Conservation (phyloP, 1,139 yeast genomes). For the Saccharomyces hybrid region DNA sequence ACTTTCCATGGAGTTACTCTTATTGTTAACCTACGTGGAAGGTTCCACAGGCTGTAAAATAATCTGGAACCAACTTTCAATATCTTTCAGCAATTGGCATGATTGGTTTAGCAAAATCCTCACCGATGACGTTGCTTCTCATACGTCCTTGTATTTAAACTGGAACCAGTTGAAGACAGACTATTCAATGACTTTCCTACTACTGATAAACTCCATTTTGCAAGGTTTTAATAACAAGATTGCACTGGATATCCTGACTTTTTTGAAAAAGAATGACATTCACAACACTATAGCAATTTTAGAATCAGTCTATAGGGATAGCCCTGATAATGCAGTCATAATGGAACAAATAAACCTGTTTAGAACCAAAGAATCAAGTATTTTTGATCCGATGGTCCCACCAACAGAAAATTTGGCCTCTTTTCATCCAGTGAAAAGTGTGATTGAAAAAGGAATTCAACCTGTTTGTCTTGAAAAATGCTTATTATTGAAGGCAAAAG, state of each 20-base stretch:
- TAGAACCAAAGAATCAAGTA: background rate
- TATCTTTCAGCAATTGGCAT: background rate
- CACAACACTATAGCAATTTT: background rate
- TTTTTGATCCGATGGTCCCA: background rate
- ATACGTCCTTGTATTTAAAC: constrained; percentile 7
- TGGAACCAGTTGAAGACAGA: constrained; percentile 12
- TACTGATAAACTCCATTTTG: constrained; percentile 13
- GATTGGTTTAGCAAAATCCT: constrained; percentile 2
- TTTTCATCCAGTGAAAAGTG: background rate
- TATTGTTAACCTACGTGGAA: constrained; percentile 12
- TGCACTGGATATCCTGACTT: background rate
- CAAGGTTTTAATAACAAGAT: constrained; percentile 8
- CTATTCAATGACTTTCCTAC: constrained; percentile 11
- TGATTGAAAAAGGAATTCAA: background rate
- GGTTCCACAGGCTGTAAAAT: constrained; percentile 2
- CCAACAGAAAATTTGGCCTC: constrained; percentile 1
- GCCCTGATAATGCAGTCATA: background rate
- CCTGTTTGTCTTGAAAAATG: constrained; percentile 5
- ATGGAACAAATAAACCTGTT: constrained; percentile 1
- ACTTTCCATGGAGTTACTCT: constrained; percentile 11
- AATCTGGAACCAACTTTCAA: constrained; percentile 1
- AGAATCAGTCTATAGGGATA: background rate
- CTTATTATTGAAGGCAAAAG: constrained; percentile 5
- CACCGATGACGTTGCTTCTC: background rate
- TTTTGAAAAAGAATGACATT: background rate